Base-by-base conservation (phyloP, 805 yeast genomes). In the Candida nemodendra region DNA sequence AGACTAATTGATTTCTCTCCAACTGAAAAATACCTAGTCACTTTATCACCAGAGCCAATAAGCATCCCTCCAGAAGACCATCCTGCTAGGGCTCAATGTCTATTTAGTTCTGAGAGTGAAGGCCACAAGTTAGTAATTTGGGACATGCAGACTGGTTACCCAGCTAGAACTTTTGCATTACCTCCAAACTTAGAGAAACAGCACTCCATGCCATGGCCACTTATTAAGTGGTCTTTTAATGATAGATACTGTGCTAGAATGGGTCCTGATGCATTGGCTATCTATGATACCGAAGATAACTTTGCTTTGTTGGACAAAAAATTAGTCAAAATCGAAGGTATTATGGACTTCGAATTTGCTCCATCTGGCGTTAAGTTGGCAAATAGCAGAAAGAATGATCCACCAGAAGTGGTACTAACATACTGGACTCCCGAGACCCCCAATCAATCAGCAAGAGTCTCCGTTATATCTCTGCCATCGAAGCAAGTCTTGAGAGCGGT, bases 61-160 rank as follows among this genome's bases (percentile, higher is more conserved):
- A 60, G 71, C 22, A 66, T 80, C 24, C 91, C 90, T 34, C 78
- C 87, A 23, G 77, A 71, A 24, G 76, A 76, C 41, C 74, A 73
- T 45, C 81, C 84, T 31, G 81, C 78, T 42, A 74, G 80, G 54
- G 76, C 78, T 32, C 68, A 69, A 40, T 84, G 79, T 69, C 95
- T 96, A 49, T 93, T 90, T 62, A 82, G 84, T 36, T 81, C 84
- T 36, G 87, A 81, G 58, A 86, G 84, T 59, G 91, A 81, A 55
- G 99, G 98, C 47, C 96, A 93, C 68, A 84, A 88, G 65, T 74
- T 93, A 51, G 91, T 91, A 37, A 78, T 93, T 44, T 93, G 99
- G 99, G 91, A 90, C 56, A 71, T 90, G 53, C 69, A 74, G 43
- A 80, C 95, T 19, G 91, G 93, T 46, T 73, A 84, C 47, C 86